These are phyloP conservation scores for Pilatotrama ljubarskyi DNA, from an alignment of 768 basidiomycete genomes.

Conservation along the genomic window DNA sequence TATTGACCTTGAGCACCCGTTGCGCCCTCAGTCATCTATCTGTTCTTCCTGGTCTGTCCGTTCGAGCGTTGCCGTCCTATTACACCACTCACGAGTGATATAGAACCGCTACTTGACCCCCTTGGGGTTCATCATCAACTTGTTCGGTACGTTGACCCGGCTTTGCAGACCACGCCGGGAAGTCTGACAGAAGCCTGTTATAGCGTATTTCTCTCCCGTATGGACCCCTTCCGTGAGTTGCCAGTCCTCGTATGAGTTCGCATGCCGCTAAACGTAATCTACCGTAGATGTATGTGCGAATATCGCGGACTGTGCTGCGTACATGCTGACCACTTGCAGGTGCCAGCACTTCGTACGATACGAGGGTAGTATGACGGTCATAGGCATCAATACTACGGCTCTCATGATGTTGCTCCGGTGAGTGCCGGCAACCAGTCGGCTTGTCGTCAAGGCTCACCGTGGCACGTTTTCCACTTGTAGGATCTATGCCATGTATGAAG, in stretches of 20 bases:
- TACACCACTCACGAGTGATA: not conserved
- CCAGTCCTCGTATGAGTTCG: not conserved
- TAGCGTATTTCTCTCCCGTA: conserved; percentile 26
- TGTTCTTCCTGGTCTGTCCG: conserved; percentile 40
- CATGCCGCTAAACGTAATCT: not conserved
- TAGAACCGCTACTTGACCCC: conserved; percentile 69
- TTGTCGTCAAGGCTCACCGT: not conserved
- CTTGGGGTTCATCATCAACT: conserved; percentile 59
- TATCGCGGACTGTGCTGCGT: not conserved
- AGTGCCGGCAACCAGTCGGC: conserved; percentile 3
- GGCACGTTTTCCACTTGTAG: conserved; percentile 15
- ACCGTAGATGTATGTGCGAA: not conserved
- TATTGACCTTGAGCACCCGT: not conserved
- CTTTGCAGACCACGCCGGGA: not conserved
- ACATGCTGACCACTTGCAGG: conserved; percentile 6
- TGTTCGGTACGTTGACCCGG: conserved; percentile 29
- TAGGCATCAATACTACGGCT: conserved; percentile 51
- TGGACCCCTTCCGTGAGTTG: conserved; percentile 25
- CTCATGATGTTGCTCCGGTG: conserved; percentile 62
- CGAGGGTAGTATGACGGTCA: conserved; percentile 47
- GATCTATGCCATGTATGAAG: conserved; percentile 35
- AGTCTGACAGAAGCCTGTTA: not conserved
- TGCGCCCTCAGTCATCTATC: conserved; percentile 31
- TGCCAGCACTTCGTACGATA: conserved; percentile 35
- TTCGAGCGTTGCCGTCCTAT: not conserved